Base-by-base conservation (phyloP, 2,329 filamentous ascomycete species). In the Ascochyta rabiei region DNA sequence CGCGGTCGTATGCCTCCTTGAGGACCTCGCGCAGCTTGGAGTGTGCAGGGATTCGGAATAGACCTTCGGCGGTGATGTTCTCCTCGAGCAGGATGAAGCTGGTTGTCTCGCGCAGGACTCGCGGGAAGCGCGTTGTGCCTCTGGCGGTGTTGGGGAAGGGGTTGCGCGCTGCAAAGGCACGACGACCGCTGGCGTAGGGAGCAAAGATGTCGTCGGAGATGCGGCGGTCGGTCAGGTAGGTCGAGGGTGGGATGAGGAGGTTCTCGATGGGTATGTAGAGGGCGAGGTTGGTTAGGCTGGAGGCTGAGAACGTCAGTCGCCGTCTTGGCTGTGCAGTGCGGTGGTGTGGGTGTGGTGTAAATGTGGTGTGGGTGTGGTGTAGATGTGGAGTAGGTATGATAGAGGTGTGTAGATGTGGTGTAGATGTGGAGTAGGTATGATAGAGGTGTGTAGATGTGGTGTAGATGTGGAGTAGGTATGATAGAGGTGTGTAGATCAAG, bases 31-130 rank as follows among this genome's bases (percentile, higher is more conserved):
- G 73, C 12, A 82, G 69, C 24, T 78, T 77, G 2, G 76, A 76
- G 54, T 82, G 80, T 3, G 82, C 78, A 12, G 81, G 80, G 6
- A 84, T 78, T 10, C 82, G 75, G 62, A 85, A 84, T 5, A 84
- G 62, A 12, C 82, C 82, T 66, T 84, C 81, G 0, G 75, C 78
- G 16, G 67, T 74, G 48, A 84, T 71, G 56, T 81, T 81, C 28
- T 73, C 65, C 16, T 79, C 77, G 61, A 80, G 62, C 9, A 83
- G 71, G 23, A 85, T 48, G 61, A 84, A 84, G 46, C 68, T 76
- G 1, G 80, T 81, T 2, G 82, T 79, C 63, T 84, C 82, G 43
- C 81, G 72, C 38, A 85, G 70, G 12, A 84, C 78, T 19, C 81
- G 72, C 13, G 82, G 82, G 42, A 84, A 71, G 55, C 81, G 76